Evolutionary conservation across 768 basidiomycete species (phyloP).

Genomic region (Mrakia blollopis): DNA sequence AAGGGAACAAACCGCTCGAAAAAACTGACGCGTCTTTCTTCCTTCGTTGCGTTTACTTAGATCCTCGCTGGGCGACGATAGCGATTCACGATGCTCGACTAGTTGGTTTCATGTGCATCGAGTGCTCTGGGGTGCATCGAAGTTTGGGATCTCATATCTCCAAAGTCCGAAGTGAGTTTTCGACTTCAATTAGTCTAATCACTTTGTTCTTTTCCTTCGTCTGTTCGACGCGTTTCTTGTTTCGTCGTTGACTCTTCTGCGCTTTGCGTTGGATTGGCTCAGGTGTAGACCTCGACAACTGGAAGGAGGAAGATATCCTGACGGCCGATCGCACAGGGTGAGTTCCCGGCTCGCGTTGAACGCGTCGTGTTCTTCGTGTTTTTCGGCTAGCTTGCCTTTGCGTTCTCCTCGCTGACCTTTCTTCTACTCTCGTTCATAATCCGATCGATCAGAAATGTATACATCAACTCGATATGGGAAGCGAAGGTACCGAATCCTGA

Average conservation of each 20-base stretch:
- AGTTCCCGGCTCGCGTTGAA: no score
- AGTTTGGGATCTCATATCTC: constrained; percentile 23
- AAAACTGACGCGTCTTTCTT: neutral
- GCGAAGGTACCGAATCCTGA: neutral
- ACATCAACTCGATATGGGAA: constrained; percentile 29
- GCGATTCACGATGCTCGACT: constrained; percentile 8
- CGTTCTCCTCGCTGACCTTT: no score
- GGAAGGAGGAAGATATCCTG: constrained; percentile 20
- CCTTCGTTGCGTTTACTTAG: neutral
- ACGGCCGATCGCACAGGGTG: constrained; percentile 19
- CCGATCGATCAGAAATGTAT: neutral
- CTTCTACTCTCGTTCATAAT: no score
- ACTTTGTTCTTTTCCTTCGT: no score
- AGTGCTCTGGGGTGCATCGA: constrained; percentile 25
- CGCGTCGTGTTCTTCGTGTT: no score
- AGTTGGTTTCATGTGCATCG: constrained; percentile 28
- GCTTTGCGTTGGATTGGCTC: no score
- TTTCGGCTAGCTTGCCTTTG: no score
- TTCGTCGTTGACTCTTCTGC: no score
- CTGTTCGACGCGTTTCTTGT: no score
- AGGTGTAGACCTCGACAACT: constrained; percentile 30
- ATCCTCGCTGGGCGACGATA: constrained; percentile 31
- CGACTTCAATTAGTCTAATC: no score
- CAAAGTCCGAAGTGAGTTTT: constrained; percentile 23
- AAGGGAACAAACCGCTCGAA: no score